Evolutionary conservation across 2,329 filamentous ascomycete genomes (phyloP).

Genomic region (Lachnellula subtilissima): DNA sequence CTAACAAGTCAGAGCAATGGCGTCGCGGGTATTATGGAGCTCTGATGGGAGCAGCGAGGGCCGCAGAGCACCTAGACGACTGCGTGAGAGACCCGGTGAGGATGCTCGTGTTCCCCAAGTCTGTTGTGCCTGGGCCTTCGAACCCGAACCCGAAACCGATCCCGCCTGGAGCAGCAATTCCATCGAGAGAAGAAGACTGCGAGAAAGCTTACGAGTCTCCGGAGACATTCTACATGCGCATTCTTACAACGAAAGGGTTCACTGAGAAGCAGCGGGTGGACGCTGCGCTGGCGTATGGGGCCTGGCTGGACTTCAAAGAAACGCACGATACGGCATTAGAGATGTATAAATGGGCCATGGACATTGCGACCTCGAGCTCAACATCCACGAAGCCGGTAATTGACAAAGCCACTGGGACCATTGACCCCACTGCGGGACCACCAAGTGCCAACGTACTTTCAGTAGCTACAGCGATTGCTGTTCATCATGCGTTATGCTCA

Average conservation of each 20-base stretch:
- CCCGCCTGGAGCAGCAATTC: constrained; percentile 55
- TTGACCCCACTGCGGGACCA: constrained; percentile 52
- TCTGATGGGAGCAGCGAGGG: constrained; percentile 70
- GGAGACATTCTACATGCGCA: constrained; percentile 73
- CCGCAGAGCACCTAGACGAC: constrained; percentile 76
- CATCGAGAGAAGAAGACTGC: constrained; percentile 72
- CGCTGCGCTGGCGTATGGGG: constrained; percentile 76
- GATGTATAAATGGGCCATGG: constrained; percentile 71
- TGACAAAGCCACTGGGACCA: constrained; percentile 56
- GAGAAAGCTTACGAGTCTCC: constrained; percentile 63
- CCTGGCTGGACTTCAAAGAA: constrained; percentile 77
- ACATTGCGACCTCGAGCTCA: constrained; percentile 61
- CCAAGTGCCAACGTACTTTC: constrained; percentile 71
- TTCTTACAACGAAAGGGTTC: constrained; percentile 77
- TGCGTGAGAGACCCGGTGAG: constrained; percentile 67
- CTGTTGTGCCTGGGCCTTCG: constrained; percentile 73
- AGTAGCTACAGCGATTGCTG: constrained; percentile 71
- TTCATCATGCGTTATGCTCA: constrained; percentile 67
- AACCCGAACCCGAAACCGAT: constrained; percentile 76
- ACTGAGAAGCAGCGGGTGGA: constrained; percentile 73
- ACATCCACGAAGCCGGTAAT: constrained; percentile 45
- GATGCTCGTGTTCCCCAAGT: constrained; percentile 62
- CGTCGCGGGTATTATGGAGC: constrained; percentile 78
- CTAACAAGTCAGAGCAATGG: constrained; percentile 73
- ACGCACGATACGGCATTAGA: constrained; percentile 60